A percentile compares a stretch with the other conserved stretches of the same genome.
phyloP scores from a whole-genome alignment of 2,329 filamentous ascomycete species.

The Fusarium sp. region DNA sequence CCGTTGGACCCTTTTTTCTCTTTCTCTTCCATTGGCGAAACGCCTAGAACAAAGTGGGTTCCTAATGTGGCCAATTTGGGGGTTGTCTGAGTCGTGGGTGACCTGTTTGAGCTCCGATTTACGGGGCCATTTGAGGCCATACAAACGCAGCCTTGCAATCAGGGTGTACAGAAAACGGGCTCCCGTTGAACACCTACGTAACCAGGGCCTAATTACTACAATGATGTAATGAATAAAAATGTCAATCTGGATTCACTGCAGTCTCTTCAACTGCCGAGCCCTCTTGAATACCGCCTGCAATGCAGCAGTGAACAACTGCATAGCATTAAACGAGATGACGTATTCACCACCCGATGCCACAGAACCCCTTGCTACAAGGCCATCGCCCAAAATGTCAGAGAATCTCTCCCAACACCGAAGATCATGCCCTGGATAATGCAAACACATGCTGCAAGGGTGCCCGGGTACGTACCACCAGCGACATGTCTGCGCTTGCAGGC shows the following conservation, averaged over 20 bases:
- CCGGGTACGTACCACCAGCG: conserved; percentile 20
- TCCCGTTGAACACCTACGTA: not conserved
- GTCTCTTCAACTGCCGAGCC: not conserved
- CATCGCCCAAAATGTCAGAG: conserved; percentile 17
- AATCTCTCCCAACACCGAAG: conserved; percentile 23
- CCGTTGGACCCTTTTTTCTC: not conserved
- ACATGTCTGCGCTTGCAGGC: not conserved
- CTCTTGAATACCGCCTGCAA: not conserved
- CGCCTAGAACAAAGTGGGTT: conserved; percentile 39
- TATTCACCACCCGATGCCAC: conserved; percentile 17
- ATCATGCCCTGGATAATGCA: conserved; percentile 28
- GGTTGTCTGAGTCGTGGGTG: not conserved
- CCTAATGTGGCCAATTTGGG: not conserved
- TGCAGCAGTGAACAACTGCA: not conserved
- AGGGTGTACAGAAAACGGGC: not conserved
- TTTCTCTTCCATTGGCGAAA: conserved; percentile 19
- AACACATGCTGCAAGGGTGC: conserved; percentile 21
- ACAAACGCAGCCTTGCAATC: not conserved
- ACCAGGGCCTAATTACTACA: not conserved
- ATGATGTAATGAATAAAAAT: not conserved
- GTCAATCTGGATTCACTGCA: not conserved
- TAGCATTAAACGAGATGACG: conserved; percentile 3
- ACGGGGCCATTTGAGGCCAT: conserved; percentile 2
- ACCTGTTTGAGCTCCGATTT: conserved; percentile 23
- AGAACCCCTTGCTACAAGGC: conserved; percentile 2